Evolutionary conservation across 73 alveolate species (phyloP).

Genomic region (Paramecium pentaurelia): DNA sequence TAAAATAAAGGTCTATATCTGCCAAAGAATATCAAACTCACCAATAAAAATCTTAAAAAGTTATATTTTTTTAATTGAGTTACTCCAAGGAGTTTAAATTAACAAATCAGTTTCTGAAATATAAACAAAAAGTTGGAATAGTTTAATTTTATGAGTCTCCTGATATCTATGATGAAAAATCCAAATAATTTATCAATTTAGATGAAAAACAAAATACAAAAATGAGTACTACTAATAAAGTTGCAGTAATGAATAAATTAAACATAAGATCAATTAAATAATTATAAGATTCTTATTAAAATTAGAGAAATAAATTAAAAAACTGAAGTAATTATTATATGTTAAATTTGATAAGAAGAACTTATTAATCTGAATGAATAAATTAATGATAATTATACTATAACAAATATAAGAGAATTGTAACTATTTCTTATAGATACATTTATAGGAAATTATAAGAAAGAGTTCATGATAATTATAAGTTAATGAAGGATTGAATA

Average conservation of each 20-base stretch:
- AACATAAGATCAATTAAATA: neutral
- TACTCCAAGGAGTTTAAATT: slow-evolving; percentile 40
- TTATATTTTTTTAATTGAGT: neutral
- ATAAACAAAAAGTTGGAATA: slow-evolving; percentile 33
- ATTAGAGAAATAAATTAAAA: neutral
- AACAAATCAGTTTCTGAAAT: slow-evolving; percentile 30
- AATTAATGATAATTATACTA: neutral
- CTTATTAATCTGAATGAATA: neutral
- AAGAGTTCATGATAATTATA: neutral
- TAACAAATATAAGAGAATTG: neutral
- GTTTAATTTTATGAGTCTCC: slow-evolving; percentile 55
- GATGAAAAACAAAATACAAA: slow-evolving; percentile 40
- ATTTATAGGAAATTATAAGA: neutral
- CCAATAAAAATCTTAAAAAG: slow-evolving; percentile 35
- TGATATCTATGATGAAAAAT: slow-evolving; percentile 56
- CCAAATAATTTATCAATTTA: slow-evolving; percentile 23
- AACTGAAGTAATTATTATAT: neutral
- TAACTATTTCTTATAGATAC: neutral
- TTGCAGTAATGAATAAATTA: neutral
- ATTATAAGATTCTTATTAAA: neutral
- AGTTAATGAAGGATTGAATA: neutral
- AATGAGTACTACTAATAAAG: slow-evolving; percentile 19
- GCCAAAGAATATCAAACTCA: slow-evolving; percentile 39
- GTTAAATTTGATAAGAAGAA: neutral
- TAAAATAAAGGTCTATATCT: slow-evolving; percentile 52